Evolutionary conservation across 345 rosid genomes (phyloP), one percentile per base, ranked within the genome.

Genomic region (Ailanthus altissimus): DNA sequence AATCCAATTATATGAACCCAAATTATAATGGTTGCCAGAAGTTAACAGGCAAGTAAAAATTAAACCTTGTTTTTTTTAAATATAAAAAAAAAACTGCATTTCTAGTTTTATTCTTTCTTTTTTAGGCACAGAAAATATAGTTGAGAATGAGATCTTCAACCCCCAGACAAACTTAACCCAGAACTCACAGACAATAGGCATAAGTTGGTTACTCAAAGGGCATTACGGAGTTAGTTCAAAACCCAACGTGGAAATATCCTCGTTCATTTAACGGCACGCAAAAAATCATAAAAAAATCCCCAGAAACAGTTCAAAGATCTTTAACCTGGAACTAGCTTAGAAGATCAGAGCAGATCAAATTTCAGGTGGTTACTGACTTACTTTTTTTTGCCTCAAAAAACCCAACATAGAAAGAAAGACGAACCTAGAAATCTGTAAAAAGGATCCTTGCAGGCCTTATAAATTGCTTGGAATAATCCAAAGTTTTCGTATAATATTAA

Each of bases 381-480:
- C 3, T 63, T 38, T 36, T 46, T 36, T 46, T 63, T 63, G 47
- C 46, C 67, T 63, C 67, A 18, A 38, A 38, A 28, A 38, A 8
- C 47, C 47, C 67, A 63, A 38, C 67, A 43, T 8, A 20, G 9
- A 46, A 36, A 23, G 12, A 40, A 5, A 62, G 40, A 32, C 8
- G 38, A 49, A 68, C 72, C 58, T 68, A 49, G 58, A 68, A 49
- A 47, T 49, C 57, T 23, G 56, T 5, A 8, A 32, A 20, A 23
- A 36, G 8, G 16, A 32, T 32, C 1, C 38, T 3, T 32, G 38
- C 38, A 32, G 38, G 38, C 38, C 38, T 32, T 32, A 32, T 32
- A 32, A 32, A 32, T n/a, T 1, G 38, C 38, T 3, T 32, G 61
- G 70, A 69, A 69, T 69, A 77, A 60, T 77, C 80, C 69, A 59